Evolutionary conservation across 2,329 filamentous ascomycete species (phyloP).

Genomic region (Chaetomium olivaceum): DNA sequence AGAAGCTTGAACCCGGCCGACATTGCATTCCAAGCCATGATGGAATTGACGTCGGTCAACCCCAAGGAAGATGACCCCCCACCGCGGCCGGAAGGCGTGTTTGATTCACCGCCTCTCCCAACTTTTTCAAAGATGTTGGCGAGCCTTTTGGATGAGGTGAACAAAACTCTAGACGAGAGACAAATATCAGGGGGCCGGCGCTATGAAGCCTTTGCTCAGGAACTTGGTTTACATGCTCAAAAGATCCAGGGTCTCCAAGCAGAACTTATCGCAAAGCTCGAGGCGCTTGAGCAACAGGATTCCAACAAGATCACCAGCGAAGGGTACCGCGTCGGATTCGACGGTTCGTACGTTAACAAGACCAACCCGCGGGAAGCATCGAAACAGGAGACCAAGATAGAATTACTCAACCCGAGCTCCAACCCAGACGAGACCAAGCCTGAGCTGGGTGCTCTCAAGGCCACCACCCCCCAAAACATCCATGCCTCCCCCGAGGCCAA

Average conservation of each 20-base stretch:
- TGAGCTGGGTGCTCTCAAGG: not conserved
- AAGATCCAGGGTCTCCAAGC: not conserved
- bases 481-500: not conserved
- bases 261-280: not conserved
- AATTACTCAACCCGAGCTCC: not conserved
- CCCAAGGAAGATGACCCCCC: not conserved
- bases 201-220: not conserved
- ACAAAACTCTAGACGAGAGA: not conserved
- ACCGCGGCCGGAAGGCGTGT: not conserved
- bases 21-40: constrained; percentile 4
- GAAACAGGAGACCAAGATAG: not conserved
- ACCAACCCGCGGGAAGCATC: not conserved
- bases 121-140: constrained; percentile 1
- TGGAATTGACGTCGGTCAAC: not conserved
- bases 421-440: not conserved
- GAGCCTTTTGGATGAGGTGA: not conserved
- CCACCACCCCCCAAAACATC: not conserved
- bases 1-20: not conserved
- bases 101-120: not conserved
- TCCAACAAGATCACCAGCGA: constrained; percentile 4
- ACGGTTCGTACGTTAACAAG: constrained; percentile 5
- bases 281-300: not conserved
- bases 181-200: not conserved
- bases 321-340: constrained; percentile 5
- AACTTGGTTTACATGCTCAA: not conserved